Evolutionary conservation across 331 rosid genomes (phyloP).

Genomic region (Malus hybrid): DNA sequence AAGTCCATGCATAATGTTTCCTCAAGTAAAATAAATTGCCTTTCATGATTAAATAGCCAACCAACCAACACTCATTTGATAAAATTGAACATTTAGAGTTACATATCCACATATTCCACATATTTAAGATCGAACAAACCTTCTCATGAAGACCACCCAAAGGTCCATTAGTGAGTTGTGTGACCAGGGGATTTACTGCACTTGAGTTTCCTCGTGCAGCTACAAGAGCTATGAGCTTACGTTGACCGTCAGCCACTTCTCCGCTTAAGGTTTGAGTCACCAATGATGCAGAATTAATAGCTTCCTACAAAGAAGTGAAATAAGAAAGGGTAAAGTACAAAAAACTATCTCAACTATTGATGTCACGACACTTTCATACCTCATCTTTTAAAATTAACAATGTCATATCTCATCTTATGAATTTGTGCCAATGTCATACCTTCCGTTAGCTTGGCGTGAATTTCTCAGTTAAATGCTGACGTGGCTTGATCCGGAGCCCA

Average conservation of each 20-base stretch:
- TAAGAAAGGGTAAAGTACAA: too few relatives aligned
- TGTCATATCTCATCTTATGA: too few relatives aligned
- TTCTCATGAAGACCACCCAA: slow-evolving; percentile 69
- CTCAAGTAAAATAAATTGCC: slow-evolving; percentile 3
- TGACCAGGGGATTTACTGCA: slow-evolving; percentile 56
- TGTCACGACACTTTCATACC: too few relatives aligned
- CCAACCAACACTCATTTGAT: background rate
- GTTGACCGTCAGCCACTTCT: slow-evolving; percentile 84
- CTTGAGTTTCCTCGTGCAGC: slow-evolving; percentile 58
- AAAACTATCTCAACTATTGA: too few relatives aligned
- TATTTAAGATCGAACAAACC: slow-evolving; percentile 32
- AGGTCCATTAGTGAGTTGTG: slow-evolving; percentile 76
- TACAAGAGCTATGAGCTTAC: slow-evolving; percentile 75
- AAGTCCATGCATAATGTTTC: too few relatives aligned
- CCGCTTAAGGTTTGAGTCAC: slow-evolving; percentile 74
- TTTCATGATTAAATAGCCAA: background rate
- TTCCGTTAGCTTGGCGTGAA: too few relatives aligned
- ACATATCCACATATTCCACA: background rate
- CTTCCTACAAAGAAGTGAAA: slow-evolving; percentile 44
- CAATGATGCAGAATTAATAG: slow-evolving; percentile 73
- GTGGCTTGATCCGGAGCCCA: too few relatives aligned
- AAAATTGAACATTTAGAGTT: background rate
- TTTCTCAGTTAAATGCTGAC: too few relatives aligned
- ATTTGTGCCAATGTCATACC: too few relatives aligned
- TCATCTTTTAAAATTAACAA: too few relatives aligned